Evolutionary conservation across 108 stramenopile genomes (phyloP), one percentile per base, ranked within the genome.

Genomic region (Pseudonitzschia multiseries): DNA sequence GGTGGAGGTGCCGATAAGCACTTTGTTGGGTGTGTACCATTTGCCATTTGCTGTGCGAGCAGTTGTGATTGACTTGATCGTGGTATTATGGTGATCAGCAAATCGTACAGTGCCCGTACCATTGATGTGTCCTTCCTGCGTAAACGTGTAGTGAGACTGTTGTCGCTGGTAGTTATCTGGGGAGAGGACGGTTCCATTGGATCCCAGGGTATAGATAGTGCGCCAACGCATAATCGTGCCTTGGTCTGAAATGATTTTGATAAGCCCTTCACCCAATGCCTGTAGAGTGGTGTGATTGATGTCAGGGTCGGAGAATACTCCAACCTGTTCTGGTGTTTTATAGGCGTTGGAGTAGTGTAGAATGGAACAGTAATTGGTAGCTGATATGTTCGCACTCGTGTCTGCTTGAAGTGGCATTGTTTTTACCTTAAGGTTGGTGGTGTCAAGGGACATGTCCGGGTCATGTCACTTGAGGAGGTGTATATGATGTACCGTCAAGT

Each of bases 301-400:
- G 15, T 56, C 54, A 4, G 10, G 26, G 12, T 57, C 42, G 4
- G 40, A 41, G 32, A 41, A 70, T 4, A 52, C 52, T 20, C 22
- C 52, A 32, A 70, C 31, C 2, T 26, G 31, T 20, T 20, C 8
- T 6, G 69, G 69, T 17, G 14, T 29, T 1, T 27, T 2, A 6
- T 53, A 40, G 15, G 41, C 26, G n/a, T 33, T 31, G 32, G 29
- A 57, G 29, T 29, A 31, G 27, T 52, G 53, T 36, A 57, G 56
- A 24, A 57, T 32, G 53, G 9, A 15, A 2, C 20, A 10, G 6
- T 36, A 13, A 31, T 54, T 32, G 10, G 70, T 70, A 24, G 70
- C 56, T 28, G 26, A 28, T 5, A 70, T 57, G 33, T 70, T 70
- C 17, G 56, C 53, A 33, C 70, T 29, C 54, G 70, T 57, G 6